Percentiles rank a stretch among this genome's conserved stretches.
Evolutionary conservation across 768 basidiomycete genomes (phyloP).

Genomic region (Suillus subluteus): DNA sequence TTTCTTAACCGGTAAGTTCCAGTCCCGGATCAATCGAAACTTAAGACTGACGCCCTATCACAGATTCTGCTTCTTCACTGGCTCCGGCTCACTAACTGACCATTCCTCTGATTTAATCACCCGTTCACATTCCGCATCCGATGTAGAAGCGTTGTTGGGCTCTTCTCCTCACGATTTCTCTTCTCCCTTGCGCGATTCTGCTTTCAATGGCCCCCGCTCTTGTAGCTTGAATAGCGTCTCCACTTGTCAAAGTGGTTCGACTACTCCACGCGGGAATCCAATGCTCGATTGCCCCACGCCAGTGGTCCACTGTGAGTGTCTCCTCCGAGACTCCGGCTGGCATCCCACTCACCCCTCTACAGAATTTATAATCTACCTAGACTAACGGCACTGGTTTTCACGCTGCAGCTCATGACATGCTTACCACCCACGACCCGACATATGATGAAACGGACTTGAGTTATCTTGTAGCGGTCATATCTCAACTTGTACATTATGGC

Average conservation of each 20-base stretch:
- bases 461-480: background rate
- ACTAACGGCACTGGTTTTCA: background rate
- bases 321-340: background rate
- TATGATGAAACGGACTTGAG: constrained; percentile 1
- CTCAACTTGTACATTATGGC: constrained; percentile 7
- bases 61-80: constrained; percentile 86
- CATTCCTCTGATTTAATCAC: constrained; percentile 32
- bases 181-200: constrained; percentile 22
- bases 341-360: background rate
- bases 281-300: constrained; percentile 20
- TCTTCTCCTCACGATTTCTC: constrained; percentile 32
- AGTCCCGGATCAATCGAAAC: background rate
- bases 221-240: constrained; percentile 33
- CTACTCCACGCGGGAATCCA: constrained; percentile 31
- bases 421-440: background rate
- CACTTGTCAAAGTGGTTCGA: constrained; percentile 27
- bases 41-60: constrained; percentile 14
- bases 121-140: constrained; percentile 55
- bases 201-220: constrained; percentile 26
- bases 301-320: constrained; percentile 13
- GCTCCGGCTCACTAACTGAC: constrained; percentile 44
- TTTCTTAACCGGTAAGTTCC: constrained; percentile 65
- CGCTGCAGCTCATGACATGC: background rate
- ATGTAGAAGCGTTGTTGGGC: constrained; percentile 54
- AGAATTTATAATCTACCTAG: constrained; percentile 7